These are phyloP conservation scores for California macrophylla DNA, from an alignment of 441 rosid species.

Conservation along the genomic window DNA sequence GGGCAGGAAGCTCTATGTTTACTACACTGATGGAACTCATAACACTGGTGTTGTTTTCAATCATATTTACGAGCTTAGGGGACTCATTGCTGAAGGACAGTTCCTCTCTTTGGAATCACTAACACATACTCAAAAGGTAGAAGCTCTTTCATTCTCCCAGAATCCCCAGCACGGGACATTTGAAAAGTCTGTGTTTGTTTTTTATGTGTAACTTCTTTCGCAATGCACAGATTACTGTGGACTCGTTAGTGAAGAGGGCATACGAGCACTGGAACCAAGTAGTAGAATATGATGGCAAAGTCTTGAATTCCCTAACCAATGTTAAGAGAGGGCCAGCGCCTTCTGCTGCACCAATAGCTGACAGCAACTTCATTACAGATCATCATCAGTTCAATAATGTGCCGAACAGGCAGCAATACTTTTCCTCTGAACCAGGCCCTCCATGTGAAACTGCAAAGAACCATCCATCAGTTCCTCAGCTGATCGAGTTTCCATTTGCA, in stretches of 20 bases:
- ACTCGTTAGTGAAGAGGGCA: background rate
- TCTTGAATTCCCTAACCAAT: slow-evolving; percentile 1
- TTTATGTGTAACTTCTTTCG: too few relatives aligned
- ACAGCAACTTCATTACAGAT: background rate
- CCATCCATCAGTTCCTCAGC: background rate
- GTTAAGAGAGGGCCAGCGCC: background rate
- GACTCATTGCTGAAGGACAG: slow-evolving; percentile 21
- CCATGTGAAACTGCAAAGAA: slow-evolving; percentile 19
- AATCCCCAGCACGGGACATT: too few relatives aligned
- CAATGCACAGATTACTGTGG: background rate
- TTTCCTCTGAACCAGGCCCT: background rate
- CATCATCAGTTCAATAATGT: slow-evolving; percentile 1
- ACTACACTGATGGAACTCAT: slow-evolving; percentile 20
- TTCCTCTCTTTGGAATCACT: slow-evolving; percentile 2
- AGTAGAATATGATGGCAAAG: slow-evolving; percentile 1
- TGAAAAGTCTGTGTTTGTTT: background rate
- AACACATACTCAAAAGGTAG: slow-evolving; percentile 2
- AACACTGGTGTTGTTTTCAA: slow-evolving; percentile 36
- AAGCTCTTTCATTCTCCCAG: background rate
- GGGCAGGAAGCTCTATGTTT: slow-evolving; percentile 32
- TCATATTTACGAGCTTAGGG: slow-evolving; percentile 39
- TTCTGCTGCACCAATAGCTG: background rate
- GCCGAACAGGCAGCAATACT: slow-evolving; percentile 3
- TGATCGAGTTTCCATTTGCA: slow-evolving; percentile 4
- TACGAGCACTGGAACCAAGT: slow-evolving; percentile 3